These are phyloP conservation scores for Emericellopsis terricola DNA, from an alignment of 495 filamentous ascomycete species.

Conservation along the genomic window DNA sequence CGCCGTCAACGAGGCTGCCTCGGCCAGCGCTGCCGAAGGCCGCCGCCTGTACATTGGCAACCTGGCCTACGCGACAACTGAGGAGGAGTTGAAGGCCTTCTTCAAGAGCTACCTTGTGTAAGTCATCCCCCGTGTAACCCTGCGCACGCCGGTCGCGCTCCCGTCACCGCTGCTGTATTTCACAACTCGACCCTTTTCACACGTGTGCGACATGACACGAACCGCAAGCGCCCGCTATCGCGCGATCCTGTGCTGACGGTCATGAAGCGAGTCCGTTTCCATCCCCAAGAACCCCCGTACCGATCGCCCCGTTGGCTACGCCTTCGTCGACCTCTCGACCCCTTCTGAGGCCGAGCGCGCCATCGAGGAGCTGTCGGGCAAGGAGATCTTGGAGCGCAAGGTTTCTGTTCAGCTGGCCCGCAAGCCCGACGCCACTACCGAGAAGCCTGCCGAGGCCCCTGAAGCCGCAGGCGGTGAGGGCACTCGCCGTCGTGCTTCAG, in stretches of 20 bases:
- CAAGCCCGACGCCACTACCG: conserved; percentile 75
- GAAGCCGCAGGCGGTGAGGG: conserved; percentile 53
- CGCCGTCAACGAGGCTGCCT: conserved; percentile 65
- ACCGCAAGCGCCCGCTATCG: too few species aligned
- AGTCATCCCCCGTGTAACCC: conserved; percentile 25
- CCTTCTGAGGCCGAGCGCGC: conserved; percentile 86
- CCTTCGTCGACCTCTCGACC: conserved; percentile 93
- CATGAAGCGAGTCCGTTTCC: conserved; percentile 83
- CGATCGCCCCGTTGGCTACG: conserved; percentile 93
- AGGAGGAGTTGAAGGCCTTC: conserved; percentile 99
- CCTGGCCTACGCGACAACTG: conserved; percentile 98
- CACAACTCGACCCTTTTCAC: too few species aligned
- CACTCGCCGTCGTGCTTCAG: conserved; percentile 61
- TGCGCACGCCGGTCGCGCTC: too few species aligned
- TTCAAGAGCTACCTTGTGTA: conserved; percentile 97
- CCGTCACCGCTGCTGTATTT: conserved; percentile 1
- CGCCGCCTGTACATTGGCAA: conserved; percentile 99
- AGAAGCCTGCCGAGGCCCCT: conserved; percentile 55
- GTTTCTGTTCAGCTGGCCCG: conserved; percentile 96
- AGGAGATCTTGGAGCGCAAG: conserved; percentile 93
- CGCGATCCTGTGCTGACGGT: conserved; percentile 1
- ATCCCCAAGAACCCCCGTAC: conserved; percentile 99
- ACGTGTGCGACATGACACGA: too few species aligned
- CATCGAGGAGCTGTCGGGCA: conserved; percentile 84
- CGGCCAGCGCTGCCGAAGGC: conserved; percentile 93